Evolutionary conservation across 2,329 filamentous ascomycete species (phyloP).

Genomic region (Mycosphaerella sp.): DNA sequence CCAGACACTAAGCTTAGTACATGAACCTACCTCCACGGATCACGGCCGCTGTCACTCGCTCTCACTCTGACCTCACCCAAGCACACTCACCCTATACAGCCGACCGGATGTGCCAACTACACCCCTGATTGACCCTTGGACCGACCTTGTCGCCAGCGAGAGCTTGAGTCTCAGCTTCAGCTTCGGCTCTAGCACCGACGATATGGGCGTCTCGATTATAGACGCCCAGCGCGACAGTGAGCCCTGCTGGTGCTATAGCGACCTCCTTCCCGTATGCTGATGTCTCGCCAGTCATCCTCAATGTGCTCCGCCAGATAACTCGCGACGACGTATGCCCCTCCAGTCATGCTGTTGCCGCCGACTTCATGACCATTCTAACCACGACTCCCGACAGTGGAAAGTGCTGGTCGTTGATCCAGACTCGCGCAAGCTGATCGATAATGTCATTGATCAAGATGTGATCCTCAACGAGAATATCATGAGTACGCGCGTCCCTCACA

Average conservation of each 20-base stretch:
- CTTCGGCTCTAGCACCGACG: not conserved
- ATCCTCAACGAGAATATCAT: conserved; percentile 95
- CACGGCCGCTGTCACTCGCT: not conserved
- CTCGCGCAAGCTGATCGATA: conserved; percentile 80
- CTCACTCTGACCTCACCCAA: not conserved
- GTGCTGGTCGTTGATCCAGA: conserved; percentile 81
- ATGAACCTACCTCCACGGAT: too few species aligned
- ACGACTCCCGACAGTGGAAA: conserved; percentile 67
- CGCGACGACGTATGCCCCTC: conserved; percentile 55
- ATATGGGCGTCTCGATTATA: conserved; percentile 72
- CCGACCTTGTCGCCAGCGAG: not conserved
- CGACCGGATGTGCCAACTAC: conserved; percentile 4
- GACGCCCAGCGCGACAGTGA: conserved; percentile 73
- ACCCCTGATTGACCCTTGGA: not conserved
- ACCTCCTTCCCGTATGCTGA: not conserved
- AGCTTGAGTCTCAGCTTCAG: not conserved
- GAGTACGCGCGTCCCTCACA: conserved; percentile 52
- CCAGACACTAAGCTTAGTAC: too few species aligned
- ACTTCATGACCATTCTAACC: conserved; percentile 5
- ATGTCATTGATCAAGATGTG: conserved; percentile 89
- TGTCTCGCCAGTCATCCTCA: conserved; percentile 46
- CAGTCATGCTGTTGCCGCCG: conserved; percentile 18
- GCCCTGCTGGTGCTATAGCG: conserved; percentile 23
- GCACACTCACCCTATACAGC: not conserved
- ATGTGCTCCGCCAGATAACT: conserved; percentile 69